Percentiles rank a stretch among this genome's conserved stretches.
These are phyloP conservation scores for Penicillium arizonense DNA, from an alignment of 495 filamentous ascomycete species.

Conservation along the genomic window DNA sequence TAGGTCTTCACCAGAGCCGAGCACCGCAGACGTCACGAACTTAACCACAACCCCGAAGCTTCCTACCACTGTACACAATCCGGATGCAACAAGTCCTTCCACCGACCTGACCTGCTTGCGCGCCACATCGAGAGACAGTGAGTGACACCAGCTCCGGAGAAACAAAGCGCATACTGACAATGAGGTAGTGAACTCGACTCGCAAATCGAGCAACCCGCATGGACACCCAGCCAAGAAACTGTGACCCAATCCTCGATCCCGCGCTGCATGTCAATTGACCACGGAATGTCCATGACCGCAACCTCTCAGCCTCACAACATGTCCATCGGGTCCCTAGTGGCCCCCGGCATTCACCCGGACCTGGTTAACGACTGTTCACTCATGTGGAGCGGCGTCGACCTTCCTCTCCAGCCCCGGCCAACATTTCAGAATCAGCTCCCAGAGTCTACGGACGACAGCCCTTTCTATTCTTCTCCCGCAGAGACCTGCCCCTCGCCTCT, in stretches of 20 bases:
- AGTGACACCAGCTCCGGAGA: constrained; percentile 25
- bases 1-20: constrained; percentile 84
- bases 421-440: constrained; percentile 35
- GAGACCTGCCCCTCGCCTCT: constrained; percentile 45
- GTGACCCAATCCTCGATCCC: constrained; percentile 26
- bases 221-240: constrained; percentile 28
- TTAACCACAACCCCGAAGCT: constrained; percentile 75
- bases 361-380: constrained; percentile 36
- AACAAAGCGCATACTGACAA: constrained; percentile 8
- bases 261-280: constrained; percentile 29
- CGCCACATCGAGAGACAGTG: constrained; percentile 85
- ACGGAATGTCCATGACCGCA: constrained; percentile 25
- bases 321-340: constrained; percentile 46
- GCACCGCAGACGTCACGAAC: constrained; percentile 79
- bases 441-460: constrained; percentile 38
- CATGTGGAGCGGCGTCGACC: constrained; percentile 39
- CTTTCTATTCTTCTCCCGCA: constrained; percentile 42
- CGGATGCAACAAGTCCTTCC: constrained; percentile 76
- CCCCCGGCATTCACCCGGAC: constrained; percentile 41
- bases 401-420: constrained; percentile 35
- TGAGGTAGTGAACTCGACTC: constrained; percentile 37
- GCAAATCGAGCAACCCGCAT: constrained; percentile 35
- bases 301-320: constrained; percentile 36
- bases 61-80: constrained; percentile 63
- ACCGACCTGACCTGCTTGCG: constrained; percentile 72